Percentiles rank a stretch among this genome's conserved stretches.
Conservation (phyloP, 371 early-diverging fungal genomes). For the Zancudomyces culisetae region DNA sequence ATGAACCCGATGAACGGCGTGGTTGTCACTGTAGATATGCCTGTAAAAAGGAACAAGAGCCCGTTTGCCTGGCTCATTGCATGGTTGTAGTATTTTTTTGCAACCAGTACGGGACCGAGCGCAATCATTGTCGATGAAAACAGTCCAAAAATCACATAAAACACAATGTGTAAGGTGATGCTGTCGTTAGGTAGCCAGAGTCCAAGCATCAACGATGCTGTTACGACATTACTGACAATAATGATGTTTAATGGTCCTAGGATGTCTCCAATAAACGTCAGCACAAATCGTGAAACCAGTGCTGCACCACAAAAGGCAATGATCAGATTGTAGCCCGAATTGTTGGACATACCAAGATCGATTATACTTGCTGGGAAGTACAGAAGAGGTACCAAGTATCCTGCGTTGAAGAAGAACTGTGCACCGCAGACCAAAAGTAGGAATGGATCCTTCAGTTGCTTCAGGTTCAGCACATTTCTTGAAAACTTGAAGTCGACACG, state of each 20-base stretch:
- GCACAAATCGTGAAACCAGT: background rate
- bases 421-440: too few species aligned
- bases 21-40: conserved; percentile 8
- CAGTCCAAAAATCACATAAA: background rate
- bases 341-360: background rate
- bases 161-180: too few species aligned
- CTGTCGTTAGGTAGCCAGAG: too few species aligned
- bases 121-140: background rate
- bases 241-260: too few species aligned
- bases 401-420: too few species aligned
- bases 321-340: conserved; percentile 12
- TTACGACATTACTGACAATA: too few species aligned
- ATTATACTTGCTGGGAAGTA: background rate
- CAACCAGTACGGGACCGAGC: background rate
- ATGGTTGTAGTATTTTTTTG: conserved; percentile 7
- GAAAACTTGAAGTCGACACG: background rate
- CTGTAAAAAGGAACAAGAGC: conserved; percentile 10
- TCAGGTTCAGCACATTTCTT: background rate
- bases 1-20: conserved; percentile 13
- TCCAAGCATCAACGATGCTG: too few species aligned
- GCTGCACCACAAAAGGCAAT: conserved; percentile 6
- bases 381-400: background rate
- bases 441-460: background rate
- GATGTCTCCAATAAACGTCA: too few species aligned
- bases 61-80: conserved; percentile 13